phyloP scores from a whole-genome alignment of 768 basidiomycete genomes.

The Coprinellus aureogranulatus region DNA sequence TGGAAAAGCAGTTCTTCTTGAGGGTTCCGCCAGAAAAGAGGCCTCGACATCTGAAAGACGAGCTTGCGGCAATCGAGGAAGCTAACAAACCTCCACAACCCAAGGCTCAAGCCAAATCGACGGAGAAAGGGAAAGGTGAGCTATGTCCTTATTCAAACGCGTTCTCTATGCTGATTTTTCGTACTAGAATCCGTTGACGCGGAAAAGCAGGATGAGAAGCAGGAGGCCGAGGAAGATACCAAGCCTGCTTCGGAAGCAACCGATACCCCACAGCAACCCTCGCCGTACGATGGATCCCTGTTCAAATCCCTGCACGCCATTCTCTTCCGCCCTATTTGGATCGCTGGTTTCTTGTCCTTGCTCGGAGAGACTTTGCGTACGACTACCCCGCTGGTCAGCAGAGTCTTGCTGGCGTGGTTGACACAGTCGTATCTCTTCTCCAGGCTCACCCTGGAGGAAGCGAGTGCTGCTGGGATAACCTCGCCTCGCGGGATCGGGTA shows the following conservation, averaged over 20 bases:
- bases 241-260: neutral
- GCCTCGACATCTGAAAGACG: constrained; percentile 19
- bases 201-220: neutral
- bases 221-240: neutral
- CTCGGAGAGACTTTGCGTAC: constrained; percentile 47
- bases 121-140: constrained; percentile 22
- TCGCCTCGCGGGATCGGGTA: constrained; percentile 54
- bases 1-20: constrained; percentile 43
- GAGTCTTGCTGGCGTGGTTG: constrained; percentile 62
- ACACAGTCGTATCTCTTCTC: constrained; percentile 44
- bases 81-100: neutral
- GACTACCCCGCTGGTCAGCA: constrained; percentile 55
- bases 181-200: neutral
- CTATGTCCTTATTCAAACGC: neutral
- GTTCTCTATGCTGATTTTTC: neutral
- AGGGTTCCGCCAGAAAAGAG: constrained; percentile 41
- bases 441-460: constrained; percentile 34
- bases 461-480: constrained; percentile 27
- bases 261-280: neutral
- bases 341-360: constrained; percentile 32
- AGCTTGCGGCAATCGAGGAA: neutral
- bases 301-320: constrained; percentile 41
- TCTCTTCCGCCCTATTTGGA: constrained; percentile 47
- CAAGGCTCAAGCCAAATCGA: constrained; percentile 65
- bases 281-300: constrained; percentile 48